Conservation (phyloP, 192 early-diverging fungal genomes). For the Coemansia sp. region DNA sequence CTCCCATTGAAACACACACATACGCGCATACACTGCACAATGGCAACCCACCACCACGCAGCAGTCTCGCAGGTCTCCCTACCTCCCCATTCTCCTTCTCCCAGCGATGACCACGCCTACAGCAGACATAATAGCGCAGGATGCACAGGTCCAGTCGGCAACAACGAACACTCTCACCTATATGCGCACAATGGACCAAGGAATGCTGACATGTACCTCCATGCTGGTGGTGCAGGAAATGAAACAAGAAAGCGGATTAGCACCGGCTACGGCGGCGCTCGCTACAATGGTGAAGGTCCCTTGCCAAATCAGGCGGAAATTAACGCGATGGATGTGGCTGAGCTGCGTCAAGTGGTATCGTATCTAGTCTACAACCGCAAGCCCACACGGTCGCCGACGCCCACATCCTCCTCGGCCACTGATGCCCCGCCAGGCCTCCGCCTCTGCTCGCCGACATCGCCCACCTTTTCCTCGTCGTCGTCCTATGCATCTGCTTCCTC, state of each 20-base stretch:
- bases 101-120: slow-evolving; percentile 2
- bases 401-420: slow-evolving; percentile 12
- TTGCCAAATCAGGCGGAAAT: slow-evolving; percentile 47
- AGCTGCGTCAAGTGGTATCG: slow-evolving; percentile 35
- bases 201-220: slow-evolving; percentile 21
- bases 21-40: slow-evolving; percentile 18
- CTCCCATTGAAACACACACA: not conserved
- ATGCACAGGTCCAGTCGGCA: not conserved
- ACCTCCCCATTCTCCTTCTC: slow-evolving; percentile 14
- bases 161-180: slow-evolving; percentile 7
- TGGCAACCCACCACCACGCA: slow-evolving; percentile 24
- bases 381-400: slow-evolving; percentile 12
- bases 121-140: slow-evolving; percentile 9
- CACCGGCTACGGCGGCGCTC: not conserved
- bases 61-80: slow-evolving; percentile 26
- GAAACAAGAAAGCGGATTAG: slow-evolving; percentile 15
- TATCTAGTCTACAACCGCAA: slow-evolving; percentile 30
- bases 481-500: slow-evolving; percentile 22
- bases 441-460: slow-evolving; percentile 22
- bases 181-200: slow-evolving; percentile 14
- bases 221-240: slow-evolving; percentile 26
- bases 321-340: slow-evolving; percentile 48
- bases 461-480: slow-evolving; percentile 16
- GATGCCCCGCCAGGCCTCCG: slow-evolving; percentile 11
- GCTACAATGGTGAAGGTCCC: slow-evolving; percentile 9